A percentile compares a stretch with the other conserved stretches of the same genome.
Conservation (phyloP, 129 eudicot genomes). For the Lactuca sativa region DNA sequence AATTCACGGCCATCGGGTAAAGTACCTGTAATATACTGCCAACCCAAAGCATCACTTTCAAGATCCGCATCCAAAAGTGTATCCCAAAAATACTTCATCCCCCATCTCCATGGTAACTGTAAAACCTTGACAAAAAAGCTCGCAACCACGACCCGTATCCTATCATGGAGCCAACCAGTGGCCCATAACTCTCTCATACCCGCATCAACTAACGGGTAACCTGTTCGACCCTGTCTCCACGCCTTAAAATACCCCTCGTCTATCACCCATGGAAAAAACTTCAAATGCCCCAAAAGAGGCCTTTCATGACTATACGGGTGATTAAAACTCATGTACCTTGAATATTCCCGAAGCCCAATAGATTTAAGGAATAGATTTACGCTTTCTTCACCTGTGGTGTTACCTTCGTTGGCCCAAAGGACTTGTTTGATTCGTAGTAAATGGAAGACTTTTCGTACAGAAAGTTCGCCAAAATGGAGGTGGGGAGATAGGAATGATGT, state of each 20-base stretch:
- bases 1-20: slow-evolving; percentile 83
- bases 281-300: slow-evolving; percentile 75
- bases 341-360: slow-evolving; percentile 81
- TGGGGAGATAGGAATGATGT: slow-evolving; percentile 91
- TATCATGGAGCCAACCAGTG: slow-evolving; percentile 83
- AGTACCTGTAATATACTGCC: slow-evolving; percentile 88
- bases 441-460: slow-evolving; percentile 80
- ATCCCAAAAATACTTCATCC: slow-evolving; percentile 96
- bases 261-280: slow-evolving; percentile 78
- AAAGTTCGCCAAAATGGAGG: slow-evolving; percentile 83
- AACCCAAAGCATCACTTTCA: slow-evolving; percentile 88
- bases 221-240: slow-evolving; percentile 94
- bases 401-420: slow-evolving; percentile 83
- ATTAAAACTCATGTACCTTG: slow-evolving; percentile 79
- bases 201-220: slow-evolving; percentile 95
- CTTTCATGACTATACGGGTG: slow-evolving; percentile 83
- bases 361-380: slow-evolving; percentile 76
- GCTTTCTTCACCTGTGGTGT: slow-evolving; percentile 81
- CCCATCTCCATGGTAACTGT: slow-evolving; percentile 96
- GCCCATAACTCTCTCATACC: slow-evolving; percentile 98
- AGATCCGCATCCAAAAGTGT: slow-evolving; percentile 95
- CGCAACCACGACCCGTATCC: slow-evolving; percentile 81
- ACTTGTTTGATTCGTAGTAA: slow-evolving; percentile 75
- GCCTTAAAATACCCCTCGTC: slow-evolving; percentile 77
- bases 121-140: slow-evolving; percentile 89